Base-by-base conservation (phyloP, 139 green algal genomes). In the Chlamydomonas incerta region DNA sequence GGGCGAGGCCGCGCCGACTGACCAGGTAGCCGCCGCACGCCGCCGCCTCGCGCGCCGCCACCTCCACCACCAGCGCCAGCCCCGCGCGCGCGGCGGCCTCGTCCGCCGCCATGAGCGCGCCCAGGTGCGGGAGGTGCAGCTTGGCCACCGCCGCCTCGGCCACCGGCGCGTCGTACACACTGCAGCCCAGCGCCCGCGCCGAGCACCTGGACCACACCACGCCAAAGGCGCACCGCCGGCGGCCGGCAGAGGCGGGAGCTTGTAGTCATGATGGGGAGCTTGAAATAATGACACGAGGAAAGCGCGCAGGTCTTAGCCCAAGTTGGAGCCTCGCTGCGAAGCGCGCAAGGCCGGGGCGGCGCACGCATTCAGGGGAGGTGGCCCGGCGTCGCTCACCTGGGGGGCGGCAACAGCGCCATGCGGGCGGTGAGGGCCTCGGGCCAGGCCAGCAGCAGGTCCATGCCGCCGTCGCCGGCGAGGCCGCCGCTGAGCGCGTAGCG, bases 1-100 rank as follows among this genome's bases (percentile, higher is more conserved):
- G 11, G 11, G 10, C 11, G 50, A 10, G 50, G 50, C 11, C 14
- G 11, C 50, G 10, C 50, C 11, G 50, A 13, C 70, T 34, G 33
- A 87, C 62, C 20, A 87, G 47, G 57, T 87, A 76, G 65, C 35
- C 20, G 21, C 65, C 17, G 57, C 87, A 81, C 35, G 79, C 65
- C 37, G 15, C 77, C 23, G 72, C 70, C 87, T 85, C 82, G 37
- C 52, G 71, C 29, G n/a, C 34, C 10, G 52, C 74, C 5, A 85
- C 74, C 14, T 65, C 80, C 8, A 62, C 26, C 50, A 90, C 35
- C 23, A 29, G 29, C 8, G 52, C 14, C 41, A 89, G 76, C 2
- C 23, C 72, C 11, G 9, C 46, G 11, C 72, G 47, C 1, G 72
- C n/a, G 20, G 72, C 47, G 11, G 47, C 72, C 72, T 63, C 72